Conservation (phyloP, 108 stramenopile genomes). For the Cylindrotheca fusiformis region DNA sequence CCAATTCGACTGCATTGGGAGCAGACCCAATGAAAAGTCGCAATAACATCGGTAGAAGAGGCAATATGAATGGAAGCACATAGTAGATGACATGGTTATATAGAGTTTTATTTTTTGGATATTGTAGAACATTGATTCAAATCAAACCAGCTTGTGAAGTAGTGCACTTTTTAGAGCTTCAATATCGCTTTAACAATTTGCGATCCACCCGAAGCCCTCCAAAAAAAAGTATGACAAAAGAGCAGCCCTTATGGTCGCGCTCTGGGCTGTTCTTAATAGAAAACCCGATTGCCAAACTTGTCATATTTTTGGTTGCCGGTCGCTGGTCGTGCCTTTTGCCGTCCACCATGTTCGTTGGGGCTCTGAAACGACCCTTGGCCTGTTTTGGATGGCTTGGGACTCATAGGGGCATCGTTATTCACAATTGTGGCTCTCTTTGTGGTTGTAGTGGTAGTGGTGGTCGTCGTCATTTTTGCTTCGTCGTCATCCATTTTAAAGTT, state of each 20-base stretch:
- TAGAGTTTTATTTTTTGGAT: no score
- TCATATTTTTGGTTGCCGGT: background rate
- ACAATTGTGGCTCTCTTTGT: background rate
- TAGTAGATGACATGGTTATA: background rate
- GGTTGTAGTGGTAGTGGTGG: constrained; percentile 10
- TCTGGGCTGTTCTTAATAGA: background rate
- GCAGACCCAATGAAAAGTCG: constrained; percentile 74
- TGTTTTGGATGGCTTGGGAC: no score
- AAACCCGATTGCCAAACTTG: background rate
- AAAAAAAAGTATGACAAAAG: no score
- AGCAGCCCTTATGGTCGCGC: no score
- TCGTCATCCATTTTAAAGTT: background rate
- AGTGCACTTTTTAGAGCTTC: no score
- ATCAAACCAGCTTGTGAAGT: no score
- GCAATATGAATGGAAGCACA: background rate
- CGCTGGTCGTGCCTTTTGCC: background rate
- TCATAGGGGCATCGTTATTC: background rate
- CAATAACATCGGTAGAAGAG: constrained; percentile 53
- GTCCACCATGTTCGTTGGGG: constrained; percentile 10
- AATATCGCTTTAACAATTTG: no score
- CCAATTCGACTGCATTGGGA: constrained; percentile 32
- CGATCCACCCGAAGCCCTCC: no score
- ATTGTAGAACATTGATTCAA: no score
- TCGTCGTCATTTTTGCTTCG: background rate
- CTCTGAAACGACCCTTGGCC: no score